Evolutionary conservation across 2,329 filamentous ascomycete species (phyloP), one percentile per base, ranked within the genome.

Genomic region (Apiospora rasikravindrae): DNA sequence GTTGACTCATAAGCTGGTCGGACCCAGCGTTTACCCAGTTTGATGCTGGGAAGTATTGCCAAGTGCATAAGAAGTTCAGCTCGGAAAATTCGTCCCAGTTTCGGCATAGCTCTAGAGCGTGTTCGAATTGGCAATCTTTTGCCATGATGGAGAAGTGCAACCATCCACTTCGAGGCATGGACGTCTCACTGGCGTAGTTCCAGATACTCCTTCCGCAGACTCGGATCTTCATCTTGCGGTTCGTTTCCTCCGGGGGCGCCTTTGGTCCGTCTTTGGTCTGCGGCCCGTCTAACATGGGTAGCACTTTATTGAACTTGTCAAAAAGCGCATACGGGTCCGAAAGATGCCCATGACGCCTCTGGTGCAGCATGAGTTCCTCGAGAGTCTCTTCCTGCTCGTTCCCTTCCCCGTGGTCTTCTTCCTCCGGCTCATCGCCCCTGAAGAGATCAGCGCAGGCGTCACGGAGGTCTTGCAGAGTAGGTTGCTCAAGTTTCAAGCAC

Each of bases 11-110:
- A 4, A 80, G 70, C 6, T 77, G 71, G 75, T 84, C 82, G 8
- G 83, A 81, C 24, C 82, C 79, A 81, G 83, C 86, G 4, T 77
- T 78, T 1, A 80, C 77, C 84, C 85, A 87, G 72, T 84, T 84
- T 16, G 82, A 79, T 1, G 82, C 83, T 0, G 85, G 86, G 68
- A 88, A 87, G 73, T 84, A 87, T 64, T 84, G 79, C 78, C 84
- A 84, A 13, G 81, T 72, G 10, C 83, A 81, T 2, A 87, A 79
- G 53, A 84, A 82, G 71, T 84, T 85, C 26, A 88, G 77, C 74
- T 87, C 83, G 71, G 82, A 86, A 75, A 87, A 86, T 74, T 87
- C 86, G 53, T 85, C 83, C 86, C 85, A 87, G 75, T 85, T 85
- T 37, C 85, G 82, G 74, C 85, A 87, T 14, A 87, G 80, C n/a